A percentile compares a stretch with the other conserved stretches of the same genome.
Evolutionary conservation across 2,329 filamentous ascomycete species (phyloP).

Genomic region (Gyromitra esculenta): DNA sequence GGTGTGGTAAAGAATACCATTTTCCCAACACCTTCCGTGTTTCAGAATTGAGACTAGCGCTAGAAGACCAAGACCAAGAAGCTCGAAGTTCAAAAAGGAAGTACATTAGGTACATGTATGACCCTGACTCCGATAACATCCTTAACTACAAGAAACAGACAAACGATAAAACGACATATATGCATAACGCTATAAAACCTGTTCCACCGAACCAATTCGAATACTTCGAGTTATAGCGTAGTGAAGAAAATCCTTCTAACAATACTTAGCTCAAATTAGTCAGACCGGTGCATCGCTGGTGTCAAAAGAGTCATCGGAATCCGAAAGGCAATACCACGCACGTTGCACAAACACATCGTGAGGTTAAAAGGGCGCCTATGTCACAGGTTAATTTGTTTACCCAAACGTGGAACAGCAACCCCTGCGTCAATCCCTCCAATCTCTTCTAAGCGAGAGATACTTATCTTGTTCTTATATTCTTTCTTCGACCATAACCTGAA

Average conservation of each 20-base stretch:
- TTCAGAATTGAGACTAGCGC: slow-evolving; percentile 9
- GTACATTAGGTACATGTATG: neutral
- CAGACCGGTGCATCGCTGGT: neutral
- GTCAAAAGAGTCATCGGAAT: neutral
- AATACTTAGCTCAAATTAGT: neutral
- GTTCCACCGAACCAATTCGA: neutral
- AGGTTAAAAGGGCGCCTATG: slow-evolving; percentile 28
- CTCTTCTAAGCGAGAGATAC: slow-evolving; percentile 14
- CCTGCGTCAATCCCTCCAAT: slow-evolving; percentile 8
- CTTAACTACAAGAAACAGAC: neutral
- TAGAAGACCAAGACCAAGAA: slow-evolving; percentile 18
- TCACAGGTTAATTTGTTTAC: slow-evolving; percentile 23
- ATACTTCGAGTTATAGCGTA: neutral
- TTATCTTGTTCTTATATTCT: slow-evolving; percentile 1
- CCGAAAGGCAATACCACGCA: neutral
- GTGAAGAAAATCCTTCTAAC: neutral
- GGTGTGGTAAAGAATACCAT: neutral
- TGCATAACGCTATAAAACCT: neutral
- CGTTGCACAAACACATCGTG: slow-evolving; percentile 9
- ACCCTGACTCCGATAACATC: neutral
- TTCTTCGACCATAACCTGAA: neutral
- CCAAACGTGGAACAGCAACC: slow-evolving; percentile 18
- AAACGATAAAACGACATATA: neutral
- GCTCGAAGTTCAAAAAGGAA: slow-evolving; percentile 9
- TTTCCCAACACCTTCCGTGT: slow-evolving; percentile 16